Conservation (phyloP, 257 asterid genomes). For the Scutellaria barbata region DNA sequence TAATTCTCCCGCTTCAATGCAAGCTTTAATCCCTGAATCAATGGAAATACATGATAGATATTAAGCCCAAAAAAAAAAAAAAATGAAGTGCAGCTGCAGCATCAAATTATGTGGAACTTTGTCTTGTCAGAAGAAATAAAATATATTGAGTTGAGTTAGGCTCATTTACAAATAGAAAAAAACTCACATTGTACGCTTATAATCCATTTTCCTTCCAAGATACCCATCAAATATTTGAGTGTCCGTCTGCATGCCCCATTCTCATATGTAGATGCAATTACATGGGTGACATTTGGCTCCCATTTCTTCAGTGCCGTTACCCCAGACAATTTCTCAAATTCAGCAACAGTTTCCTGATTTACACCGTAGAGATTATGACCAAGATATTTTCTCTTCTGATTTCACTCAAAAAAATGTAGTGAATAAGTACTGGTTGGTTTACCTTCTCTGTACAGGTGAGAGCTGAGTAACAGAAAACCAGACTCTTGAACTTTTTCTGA, state of each 20-base stretch:
- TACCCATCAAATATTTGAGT: constrained; percentile 85
- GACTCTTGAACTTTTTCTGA: constrained; percentile 52
- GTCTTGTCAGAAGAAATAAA: not conserved
- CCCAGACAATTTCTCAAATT: constrained; percentile 58
- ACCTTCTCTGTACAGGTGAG: constrained; percentile 73
- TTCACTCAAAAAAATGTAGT: not conserved
- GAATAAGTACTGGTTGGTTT: constrained; percentile 28
- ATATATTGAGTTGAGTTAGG: not conserved
- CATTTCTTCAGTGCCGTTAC: constrained; percentile 67
- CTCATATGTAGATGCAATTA: constrained; percentile 79
- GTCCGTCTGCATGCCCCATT: constrained; percentile 90
- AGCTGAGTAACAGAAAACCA: constrained; percentile 81
- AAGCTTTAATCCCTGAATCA: constrained; percentile 76
- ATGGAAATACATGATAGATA: constrained; percentile 5
- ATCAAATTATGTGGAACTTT: not conserved
- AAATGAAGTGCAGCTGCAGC: not conserved
- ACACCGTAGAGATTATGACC: not conserved
- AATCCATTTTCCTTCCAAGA: constrained; percentile 95
- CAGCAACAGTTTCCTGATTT: constrained; percentile 63
- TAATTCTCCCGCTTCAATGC: constrained; percentile 64
- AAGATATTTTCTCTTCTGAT: not conserved
- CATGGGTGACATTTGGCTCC: constrained; percentile 80
- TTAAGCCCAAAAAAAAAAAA: not conserved
- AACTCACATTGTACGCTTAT: constrained; percentile 73
- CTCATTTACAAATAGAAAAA: not conserved